Conservation (phyloP, 2,329 filamentous ascomycete genomes). For the Cryphonectria japonica region DNA sequence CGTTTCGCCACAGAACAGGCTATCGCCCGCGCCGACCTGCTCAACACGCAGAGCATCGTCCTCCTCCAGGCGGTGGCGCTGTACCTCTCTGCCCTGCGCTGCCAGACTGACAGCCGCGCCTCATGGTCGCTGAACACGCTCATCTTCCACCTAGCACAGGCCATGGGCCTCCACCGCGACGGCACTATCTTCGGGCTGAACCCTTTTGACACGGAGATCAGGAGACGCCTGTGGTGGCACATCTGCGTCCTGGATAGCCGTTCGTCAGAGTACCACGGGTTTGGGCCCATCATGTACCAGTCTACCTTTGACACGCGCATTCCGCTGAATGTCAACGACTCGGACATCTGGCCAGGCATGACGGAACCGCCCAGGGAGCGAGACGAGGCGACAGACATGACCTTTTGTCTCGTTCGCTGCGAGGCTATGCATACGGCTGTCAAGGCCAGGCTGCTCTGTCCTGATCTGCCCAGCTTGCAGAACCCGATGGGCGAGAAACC, state of each 20-base stretch:
- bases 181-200: constrained; percentile 49
- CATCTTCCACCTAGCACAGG: constrained; percentile 54
- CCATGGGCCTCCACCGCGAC: constrained; percentile 56
- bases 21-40: constrained; percentile 59
- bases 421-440: constrained; percentile 37
- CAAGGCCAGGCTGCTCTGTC: constrained; percentile 15
- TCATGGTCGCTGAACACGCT: constrained; percentile 65
- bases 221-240: constrained; percentile 63
- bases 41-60: constrained; percentile 57
- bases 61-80: constrained; percentile 62
- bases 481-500: neutral
- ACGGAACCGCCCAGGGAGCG: constrained; percentile 48
- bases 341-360: constrained; percentile 49
- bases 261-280: constrained; percentile 56
- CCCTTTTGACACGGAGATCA: constrained; percentile 62
- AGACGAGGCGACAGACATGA: constrained; percentile 56
- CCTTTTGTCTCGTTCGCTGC: constrained; percentile 43
- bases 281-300: constrained; percentile 46
- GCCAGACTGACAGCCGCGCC: constrained; percentile 50
- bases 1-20: constrained; percentile 56
- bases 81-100: constrained; percentile 53
- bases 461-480: neutral
- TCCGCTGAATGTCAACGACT: constrained; percentile 57
- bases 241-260: constrained; percentile 59
- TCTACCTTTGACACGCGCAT: constrained; percentile 51